phyloP scores from a whole-genome alignment of 768 basidiomycete species.

The Clitopilus hobsonii region DNA sequence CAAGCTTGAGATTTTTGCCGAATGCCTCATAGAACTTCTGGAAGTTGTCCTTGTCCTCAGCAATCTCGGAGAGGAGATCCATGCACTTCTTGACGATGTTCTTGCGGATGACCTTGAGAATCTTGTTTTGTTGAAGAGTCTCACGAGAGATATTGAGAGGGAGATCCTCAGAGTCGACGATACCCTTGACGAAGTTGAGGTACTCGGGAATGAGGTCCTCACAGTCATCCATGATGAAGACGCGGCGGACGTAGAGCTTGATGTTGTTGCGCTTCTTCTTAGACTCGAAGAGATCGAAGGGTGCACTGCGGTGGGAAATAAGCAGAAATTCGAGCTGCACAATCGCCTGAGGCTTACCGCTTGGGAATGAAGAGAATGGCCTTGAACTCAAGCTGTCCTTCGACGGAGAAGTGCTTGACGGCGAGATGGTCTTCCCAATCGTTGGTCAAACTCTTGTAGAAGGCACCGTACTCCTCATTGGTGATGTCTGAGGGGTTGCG shows the following conservation, averaged over 20 bases:
- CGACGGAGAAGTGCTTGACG: constrained; percentile 99
- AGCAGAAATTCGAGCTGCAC: constrained; percentile 2
- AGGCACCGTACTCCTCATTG: constrained; percentile 86
- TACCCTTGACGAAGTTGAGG: constrained; percentile 99
- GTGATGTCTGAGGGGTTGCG: constrained; percentile 95
- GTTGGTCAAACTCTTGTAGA: constrained; percentile 99
- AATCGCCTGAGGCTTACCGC: constrained; percentile 48
- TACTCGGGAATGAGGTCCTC: constrained; percentile 99
- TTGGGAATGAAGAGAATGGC: constrained; percentile 97
- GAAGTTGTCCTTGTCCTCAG: constrained; percentile 99
- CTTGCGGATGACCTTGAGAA: constrained; percentile 99
- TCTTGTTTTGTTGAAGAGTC: constrained; percentile 99
- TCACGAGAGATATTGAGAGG: constrained; percentile 99
- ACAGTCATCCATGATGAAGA: constrained; percentile 99
- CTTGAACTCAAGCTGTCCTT: constrained; percentile 99
- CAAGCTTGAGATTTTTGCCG: constrained; percentile 99
- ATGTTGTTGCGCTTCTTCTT: constrained; percentile 99
- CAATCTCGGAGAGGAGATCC: constrained; percentile 92
- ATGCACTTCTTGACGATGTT: constrained; percentile 98
- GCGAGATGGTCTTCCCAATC: constrained; percentile 99
- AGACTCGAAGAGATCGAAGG: constrained; percentile 99
- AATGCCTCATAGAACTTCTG: constrained; percentile 96
- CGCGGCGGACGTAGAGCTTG: constrained; percentile 99
- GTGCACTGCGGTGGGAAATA: constrained; percentile 54
- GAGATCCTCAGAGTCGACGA: constrained; percentile 99